Evolutionary conservation across 805 yeast species (phyloP).

Genomic region (Yarrowia porcina): DNA sequence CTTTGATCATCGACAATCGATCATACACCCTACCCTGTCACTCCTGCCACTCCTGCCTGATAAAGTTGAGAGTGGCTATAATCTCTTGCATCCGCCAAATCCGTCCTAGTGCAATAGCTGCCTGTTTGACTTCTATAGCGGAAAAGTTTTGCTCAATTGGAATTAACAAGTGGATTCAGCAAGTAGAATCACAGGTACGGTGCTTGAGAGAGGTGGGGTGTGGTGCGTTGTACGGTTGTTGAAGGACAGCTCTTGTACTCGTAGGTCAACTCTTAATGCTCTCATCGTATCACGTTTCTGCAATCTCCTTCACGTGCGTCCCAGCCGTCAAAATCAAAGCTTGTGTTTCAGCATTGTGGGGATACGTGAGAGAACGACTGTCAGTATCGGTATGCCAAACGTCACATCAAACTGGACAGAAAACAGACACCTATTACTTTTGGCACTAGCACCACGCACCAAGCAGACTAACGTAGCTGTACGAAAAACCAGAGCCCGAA

Average conservation of each 20-base stretch:
- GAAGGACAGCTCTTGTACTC: no score
- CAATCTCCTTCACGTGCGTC: background rate
- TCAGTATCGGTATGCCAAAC: background rate
- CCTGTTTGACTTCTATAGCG: background rate
- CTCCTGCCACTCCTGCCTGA: no score
- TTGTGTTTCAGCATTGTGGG: background rate
- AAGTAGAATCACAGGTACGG: no score
- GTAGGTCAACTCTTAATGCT: no score
- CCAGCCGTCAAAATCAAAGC: background rate
- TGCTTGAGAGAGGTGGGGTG: no score
- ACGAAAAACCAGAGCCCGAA: background rate
- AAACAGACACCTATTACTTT: background rate
- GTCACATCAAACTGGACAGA: background rate
- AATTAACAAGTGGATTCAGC: no score
- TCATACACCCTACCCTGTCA: no score
- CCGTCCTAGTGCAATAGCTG: background rate
- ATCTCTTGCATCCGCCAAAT: conserved; percentile 3
- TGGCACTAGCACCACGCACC: background rate
- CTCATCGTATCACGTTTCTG: background rate
- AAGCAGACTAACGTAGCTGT: background rate
- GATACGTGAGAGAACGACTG: no score
- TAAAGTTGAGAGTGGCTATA: background rate
- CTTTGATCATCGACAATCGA: no score
- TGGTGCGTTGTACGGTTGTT: background rate
- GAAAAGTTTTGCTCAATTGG: background rate